Conservation (phyloP, 2,329 filamentous ascomycete genomes). For the Nothomitra cinnamomea region DNA sequence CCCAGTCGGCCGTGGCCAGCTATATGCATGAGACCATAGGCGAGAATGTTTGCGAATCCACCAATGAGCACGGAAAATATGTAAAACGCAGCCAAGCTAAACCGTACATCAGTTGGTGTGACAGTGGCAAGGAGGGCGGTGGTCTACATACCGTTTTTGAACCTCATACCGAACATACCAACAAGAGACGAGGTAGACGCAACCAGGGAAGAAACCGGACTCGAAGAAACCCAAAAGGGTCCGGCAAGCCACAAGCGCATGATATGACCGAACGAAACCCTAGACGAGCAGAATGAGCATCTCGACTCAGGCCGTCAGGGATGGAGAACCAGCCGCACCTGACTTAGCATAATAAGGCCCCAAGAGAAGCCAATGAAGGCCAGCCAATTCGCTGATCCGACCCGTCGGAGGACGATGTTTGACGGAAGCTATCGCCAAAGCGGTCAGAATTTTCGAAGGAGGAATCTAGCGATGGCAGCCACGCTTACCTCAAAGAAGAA, state of each 20-base stretch:
- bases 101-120: slow-evolving; percentile 34
- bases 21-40: slow-evolving; percentile 82
- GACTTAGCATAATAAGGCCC: slow-evolving; percentile 17
- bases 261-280: slow-evolving; percentile 64
- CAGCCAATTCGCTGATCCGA: slow-evolving; percentile 42
- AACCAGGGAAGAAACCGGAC: slow-evolving; percentile 22
- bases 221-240: slow-evolving; percentile 62
- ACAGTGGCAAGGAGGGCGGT: background rate
- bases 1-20: too few relatives aligned
- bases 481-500: background rate
- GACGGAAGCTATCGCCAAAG: slow-evolving; percentile 37
- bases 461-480: background rate
- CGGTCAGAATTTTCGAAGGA: background rate
- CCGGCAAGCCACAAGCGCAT: slow-evolving; percentile 57
- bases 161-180: slow-evolving; percentile 82
- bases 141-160: background rate
- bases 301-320: too few relatives aligned
- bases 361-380: background rate
- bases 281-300: too few relatives aligned
- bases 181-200: slow-evolving; percentile 45
- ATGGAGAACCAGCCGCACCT: too few relatives aligned
- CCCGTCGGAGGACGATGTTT: slow-evolving; percentile 47
- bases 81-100: slow-evolving; percentile 90
- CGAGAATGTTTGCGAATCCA: slow-evolving; percentile 73
- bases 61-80: slow-evolving; percentile 61